A percentile compares a stretch with the other conserved stretches of the same genome.
phyloP scores from a whole-genome alignment of 1,284 basidiomycete genomes.

The Mycosarcoma mackinlayi region DNA sequence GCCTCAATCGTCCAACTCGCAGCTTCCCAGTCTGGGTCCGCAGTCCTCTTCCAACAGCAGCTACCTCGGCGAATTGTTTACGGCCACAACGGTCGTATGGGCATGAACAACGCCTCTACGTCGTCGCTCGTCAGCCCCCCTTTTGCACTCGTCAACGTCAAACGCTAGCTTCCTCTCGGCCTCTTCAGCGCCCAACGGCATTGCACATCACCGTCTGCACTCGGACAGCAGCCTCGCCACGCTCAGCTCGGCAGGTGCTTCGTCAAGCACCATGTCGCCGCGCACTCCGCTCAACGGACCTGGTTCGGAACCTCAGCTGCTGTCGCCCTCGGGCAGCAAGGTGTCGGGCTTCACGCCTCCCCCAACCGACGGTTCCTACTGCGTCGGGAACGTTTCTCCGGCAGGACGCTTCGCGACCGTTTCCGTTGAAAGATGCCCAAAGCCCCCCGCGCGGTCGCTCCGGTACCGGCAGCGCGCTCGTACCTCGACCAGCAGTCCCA shows the following conservation, averaged over 20 bases:
- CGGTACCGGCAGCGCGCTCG: conserved; percentile 19
- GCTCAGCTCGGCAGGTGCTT: conserved; percentile 27
- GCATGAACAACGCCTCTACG: conserved; percentile 16
- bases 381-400: conserved; percentile 27
- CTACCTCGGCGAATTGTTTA: conserved; percentile 42
- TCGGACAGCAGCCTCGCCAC: conserved; percentile 46
- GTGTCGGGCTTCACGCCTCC: conserved; percentile 33
- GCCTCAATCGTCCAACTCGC: conserved; percentile 31
- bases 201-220: conserved; percentile 46
- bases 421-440: conserved; percentile 55
- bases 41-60: conserved; percentile 26
- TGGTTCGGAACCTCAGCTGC: conserved; percentile 28
- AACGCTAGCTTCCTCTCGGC: conserved; percentile 36
- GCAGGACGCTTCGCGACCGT: conserved; percentile 35
- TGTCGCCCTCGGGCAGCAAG: conserved; percentile 37
- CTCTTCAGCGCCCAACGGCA: conserved; percentile 35
- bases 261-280: conserved; percentile 40
- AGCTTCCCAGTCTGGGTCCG: conserved; percentile 33
- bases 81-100: conserved; percentile 17
- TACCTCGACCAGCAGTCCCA: conserved; percentile 33
- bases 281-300: conserved; percentile 50
- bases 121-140: conserved; percentile 45
- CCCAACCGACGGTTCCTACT: conserved; percentile 39
- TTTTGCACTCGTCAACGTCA: conserved; percentile 24
- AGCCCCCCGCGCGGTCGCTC: conserved; percentile 25